Percentiles rank a stretch among this genome's conserved stretches.
phyloP scores from a whole-genome alignment of 352 stramenopile genomes.

The Phytophthora hybrid region DNA sequence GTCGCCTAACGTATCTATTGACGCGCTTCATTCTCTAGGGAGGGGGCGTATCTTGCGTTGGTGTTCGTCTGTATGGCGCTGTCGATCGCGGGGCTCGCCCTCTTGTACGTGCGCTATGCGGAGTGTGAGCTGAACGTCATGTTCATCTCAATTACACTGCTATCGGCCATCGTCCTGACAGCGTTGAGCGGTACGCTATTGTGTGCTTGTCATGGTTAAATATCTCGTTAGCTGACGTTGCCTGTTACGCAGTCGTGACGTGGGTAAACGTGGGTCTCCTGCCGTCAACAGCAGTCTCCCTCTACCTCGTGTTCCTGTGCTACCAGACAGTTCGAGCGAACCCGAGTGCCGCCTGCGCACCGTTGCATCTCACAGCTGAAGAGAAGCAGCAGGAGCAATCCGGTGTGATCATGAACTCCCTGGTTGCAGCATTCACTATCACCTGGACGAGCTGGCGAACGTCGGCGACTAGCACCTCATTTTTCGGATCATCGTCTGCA shows the following conservation, averaged over 20 bases:
- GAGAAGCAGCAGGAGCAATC: slow-evolving; percentile 49
- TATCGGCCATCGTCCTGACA: slow-evolving; percentile 54
- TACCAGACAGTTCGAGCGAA: slow-evolving; percentile 79
- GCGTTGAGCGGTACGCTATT: slow-evolving; percentile 60
- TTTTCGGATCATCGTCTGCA: slow-evolving; percentile 55
- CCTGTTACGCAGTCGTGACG: slow-evolving; percentile 47
- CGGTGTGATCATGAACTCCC: slow-evolving; percentile 58
- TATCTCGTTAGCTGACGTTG: slow-evolving; percentile 14
- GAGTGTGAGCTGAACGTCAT: slow-evolving; percentile 61
- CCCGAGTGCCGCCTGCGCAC: slow-evolving; percentile 59
- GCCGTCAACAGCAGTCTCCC: slow-evolving; percentile 57
- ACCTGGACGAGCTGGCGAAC: slow-evolving; percentile 80
- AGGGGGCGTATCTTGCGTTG: slow-evolving; percentile 60
- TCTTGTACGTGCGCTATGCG: slow-evolving; percentile 66
- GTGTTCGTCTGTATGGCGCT: slow-evolving; percentile 48
- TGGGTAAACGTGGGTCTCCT: slow-evolving; percentile 74
- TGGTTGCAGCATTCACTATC: slow-evolving; percentile 66
- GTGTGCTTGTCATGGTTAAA: not conserved
- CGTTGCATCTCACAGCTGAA: slow-evolving; percentile 34
- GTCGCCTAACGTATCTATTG: not conserved
- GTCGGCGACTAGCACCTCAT: slow-evolving; percentile 64
- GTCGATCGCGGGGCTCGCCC: slow-evolving; percentile 48
- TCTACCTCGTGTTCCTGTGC: slow-evolving; percentile 76
- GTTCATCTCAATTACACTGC: slow-evolving; percentile 68
- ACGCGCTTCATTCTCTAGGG: slow-evolving; percentile 38